These are phyloP conservation scores for Pseudogymnoascus sp. DNA, from an alignment of 2,329 filamentous ascomycete genomes.

Conservation along the genomic window DNA sequence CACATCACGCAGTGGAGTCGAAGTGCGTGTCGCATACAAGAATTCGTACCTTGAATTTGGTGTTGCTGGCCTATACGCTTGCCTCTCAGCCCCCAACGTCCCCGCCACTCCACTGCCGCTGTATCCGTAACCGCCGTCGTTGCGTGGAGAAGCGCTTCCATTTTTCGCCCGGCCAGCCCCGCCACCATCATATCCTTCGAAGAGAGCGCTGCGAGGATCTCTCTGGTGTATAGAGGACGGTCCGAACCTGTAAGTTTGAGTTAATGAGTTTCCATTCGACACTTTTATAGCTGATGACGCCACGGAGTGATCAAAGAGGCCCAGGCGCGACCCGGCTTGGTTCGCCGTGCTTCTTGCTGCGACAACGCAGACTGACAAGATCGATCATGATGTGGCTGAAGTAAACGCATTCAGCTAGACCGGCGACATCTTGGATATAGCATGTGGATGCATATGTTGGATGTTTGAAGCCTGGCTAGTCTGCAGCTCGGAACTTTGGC, in stretches of 20 bases:
- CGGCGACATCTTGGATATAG: not conserved
- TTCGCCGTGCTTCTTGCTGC: not conserved
- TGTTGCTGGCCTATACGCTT: constrained; percentile 57
- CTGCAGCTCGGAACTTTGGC: not conserved
- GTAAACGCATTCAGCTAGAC: not conserved
- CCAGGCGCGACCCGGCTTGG: not conserved
- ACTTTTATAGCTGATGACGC: not conserved
- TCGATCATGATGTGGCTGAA: not conserved
- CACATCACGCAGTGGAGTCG: not conserved
- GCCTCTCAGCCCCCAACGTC: constrained; percentile 29
- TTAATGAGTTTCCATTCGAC: not conserved
- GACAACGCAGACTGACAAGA: not conserved
- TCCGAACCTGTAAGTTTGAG: constrained; percentile 47
- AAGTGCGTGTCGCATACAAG: not conserved
- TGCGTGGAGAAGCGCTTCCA: constrained; percentile 11
- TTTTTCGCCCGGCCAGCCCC: constrained; percentile 18
- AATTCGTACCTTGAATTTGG: constrained; percentile 57
- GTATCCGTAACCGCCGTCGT: constrained; percentile 43
- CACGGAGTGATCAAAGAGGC: not conserved
- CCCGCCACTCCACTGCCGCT: constrained; percentile 30
- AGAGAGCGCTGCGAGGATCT: constrained; percentile 64
- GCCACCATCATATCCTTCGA: constrained; percentile 63
- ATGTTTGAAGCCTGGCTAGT: not conserved
- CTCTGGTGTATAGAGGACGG: constrained; percentile 65
- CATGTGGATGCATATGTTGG: not conserved